phyloP scores from a whole-genome alignment of 1,139 yeast genomes.

The Taiozyma sp. region DNA sequence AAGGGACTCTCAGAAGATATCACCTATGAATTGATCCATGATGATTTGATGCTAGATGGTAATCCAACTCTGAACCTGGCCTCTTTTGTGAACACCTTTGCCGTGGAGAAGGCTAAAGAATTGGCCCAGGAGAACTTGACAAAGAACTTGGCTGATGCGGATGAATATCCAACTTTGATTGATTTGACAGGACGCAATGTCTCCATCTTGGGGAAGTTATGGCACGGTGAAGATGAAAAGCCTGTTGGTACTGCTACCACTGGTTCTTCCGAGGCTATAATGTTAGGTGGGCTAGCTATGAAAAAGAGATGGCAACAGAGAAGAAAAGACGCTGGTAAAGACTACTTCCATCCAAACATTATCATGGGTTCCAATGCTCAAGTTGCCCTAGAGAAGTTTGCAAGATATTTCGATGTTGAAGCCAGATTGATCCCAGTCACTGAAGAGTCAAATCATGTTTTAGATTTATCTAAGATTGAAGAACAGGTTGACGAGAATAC shows the following conservation, averaged over 20 bases:
- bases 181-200: constrained; percentile 80
- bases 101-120: constrained; percentile 44
- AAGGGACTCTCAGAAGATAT: constrained; percentile 45
- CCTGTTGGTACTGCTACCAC: constrained; percentile 90
- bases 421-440: constrained; percentile 67
- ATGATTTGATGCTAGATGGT: constrained; percentile 79
- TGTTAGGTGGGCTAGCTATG: constrained; percentile 90
- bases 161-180: constrained; percentile 84
- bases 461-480: constrained; percentile 54
- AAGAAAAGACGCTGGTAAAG: constrained; percentile 53
- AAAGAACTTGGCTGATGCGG: constrained; percentile 88
- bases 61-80: constrained; percentile 81
- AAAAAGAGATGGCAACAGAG: constrained; percentile 81
- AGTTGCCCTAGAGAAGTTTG: constrained; percentile 91
- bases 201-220: constrained; percentile 68
- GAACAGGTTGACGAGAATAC: constrained; percentile 82
- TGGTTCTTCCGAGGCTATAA: constrained; percentile 90
- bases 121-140: constrained; percentile 66
- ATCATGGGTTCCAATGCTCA: constrained; percentile 95
- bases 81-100: constrained; percentile 76
- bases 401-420: constrained; percentile 90
- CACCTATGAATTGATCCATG: constrained; percentile 61
- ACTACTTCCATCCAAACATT: constrained; percentile 68
- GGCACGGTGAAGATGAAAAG: constrained; percentile 55
- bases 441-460: constrained; percentile 52